Evolutionary conservation across 1,284 basidiomycete genomes (phyloP).

Genomic region (Acaromyces ingoldii): DNA sequence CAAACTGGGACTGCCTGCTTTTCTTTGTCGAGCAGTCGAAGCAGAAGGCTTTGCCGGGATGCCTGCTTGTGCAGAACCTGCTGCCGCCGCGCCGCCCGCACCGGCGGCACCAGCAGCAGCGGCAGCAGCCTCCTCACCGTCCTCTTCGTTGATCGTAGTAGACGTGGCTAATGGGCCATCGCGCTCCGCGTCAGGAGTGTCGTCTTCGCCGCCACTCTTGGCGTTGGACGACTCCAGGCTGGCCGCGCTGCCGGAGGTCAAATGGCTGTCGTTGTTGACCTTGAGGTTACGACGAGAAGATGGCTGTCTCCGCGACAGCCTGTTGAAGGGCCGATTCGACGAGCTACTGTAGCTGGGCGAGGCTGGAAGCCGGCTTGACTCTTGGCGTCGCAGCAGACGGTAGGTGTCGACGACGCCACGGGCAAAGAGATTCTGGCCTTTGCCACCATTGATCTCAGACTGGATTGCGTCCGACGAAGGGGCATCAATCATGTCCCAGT

Average conservation of each 20-base stretch:
- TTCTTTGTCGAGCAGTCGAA: slow-evolving; percentile 8
- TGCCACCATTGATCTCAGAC: slow-evolving; percentile 48
- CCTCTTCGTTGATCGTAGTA: no score
- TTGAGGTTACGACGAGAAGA: neutral
- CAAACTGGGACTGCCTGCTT: slow-evolving; percentile 8
- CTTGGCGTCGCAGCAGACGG: slow-evolving; percentile 56
- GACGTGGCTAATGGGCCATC: no score
- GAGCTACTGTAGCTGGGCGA: slow-evolving; percentile 16
- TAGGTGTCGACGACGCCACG: slow-evolving; percentile 50
- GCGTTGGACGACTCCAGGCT: slow-evolving; percentile 12
- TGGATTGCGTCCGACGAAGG: slow-evolving; percentile 19
- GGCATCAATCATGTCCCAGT: slow-evolving; percentile 48
- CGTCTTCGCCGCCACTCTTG: slow-evolving; percentile 1
- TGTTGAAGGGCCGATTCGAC: slow-evolving; percentile 21
- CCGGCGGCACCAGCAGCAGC: no score
- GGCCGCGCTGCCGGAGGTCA: slow-evolving; percentile 15
- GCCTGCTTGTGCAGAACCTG: no score
- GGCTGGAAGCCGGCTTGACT: slow-evolving; percentile 17
- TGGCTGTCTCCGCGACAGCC: slow-evolving; percentile 10
- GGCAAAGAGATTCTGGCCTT: slow-evolving; percentile 46
- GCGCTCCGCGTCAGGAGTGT: slow-evolving; percentile 4
- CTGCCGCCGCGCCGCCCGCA: no score
- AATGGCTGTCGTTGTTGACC: slow-evolving; percentile 11
- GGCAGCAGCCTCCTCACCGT: no score
- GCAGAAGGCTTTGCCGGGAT: no score